Conservation (phyloP, 306 rosid genomes). For the Delonix regia region DNA sequence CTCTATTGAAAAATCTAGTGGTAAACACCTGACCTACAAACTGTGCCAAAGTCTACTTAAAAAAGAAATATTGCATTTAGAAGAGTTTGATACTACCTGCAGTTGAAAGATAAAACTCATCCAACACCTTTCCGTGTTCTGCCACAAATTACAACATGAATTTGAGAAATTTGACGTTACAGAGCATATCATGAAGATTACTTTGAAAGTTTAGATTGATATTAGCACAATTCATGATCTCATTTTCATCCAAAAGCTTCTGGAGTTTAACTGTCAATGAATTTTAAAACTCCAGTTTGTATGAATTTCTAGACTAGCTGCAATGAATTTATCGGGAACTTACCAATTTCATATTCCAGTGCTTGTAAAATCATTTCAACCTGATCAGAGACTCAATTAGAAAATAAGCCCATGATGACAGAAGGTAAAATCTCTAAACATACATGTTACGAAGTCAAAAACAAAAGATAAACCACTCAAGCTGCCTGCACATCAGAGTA, state of each 20-base stretch:
- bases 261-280: background rate
- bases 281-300: constrained; percentile 19
- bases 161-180: constrained; percentile 25
- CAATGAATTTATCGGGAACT: constrained; percentile 32
- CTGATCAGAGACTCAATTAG: constrained; percentile 47
- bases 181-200: constrained; percentile 10
- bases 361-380: constrained; percentile 96
- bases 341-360: constrained; percentile 86
- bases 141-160: constrained; percentile 41
- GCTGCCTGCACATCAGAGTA: too few relatives aligned
- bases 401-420: background rate
- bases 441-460: too few relatives aligned
- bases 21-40: too few relatives aligned
- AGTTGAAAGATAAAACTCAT: constrained; percentile 73
- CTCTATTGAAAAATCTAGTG: too few relatives aligned
- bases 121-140: constrained; percentile 87
- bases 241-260: background rate
- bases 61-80: constrained; percentile 9
- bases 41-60: too few relatives aligned
- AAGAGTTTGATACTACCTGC: constrained; percentile 62
- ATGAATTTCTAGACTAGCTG: constrained; percentile 17
- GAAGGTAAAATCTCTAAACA: background rate
- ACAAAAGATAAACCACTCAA: background rate
- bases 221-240: constrained; percentile 22
- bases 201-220: too few relatives aligned